Conservation (phyloP, 306 rosid species). For the Datisca glomerata region DNA sequence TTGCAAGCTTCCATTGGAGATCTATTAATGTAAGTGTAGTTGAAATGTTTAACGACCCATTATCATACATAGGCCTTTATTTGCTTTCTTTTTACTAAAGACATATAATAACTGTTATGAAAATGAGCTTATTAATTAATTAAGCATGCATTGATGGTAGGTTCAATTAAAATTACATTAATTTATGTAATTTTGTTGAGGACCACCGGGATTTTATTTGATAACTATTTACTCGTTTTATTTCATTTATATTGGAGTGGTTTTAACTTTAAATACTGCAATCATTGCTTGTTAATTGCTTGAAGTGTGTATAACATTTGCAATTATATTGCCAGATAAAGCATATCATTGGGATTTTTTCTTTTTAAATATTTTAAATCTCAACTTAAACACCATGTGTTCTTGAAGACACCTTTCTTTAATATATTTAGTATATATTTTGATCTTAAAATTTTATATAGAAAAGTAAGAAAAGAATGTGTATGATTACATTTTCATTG, state of each 20-base stretch:
- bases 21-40: no score
- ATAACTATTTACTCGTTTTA: no score
- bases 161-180: neutral
- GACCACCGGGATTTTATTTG: no score
- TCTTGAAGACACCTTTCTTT: neutral
- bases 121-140: neutral
- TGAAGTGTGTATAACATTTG: slow-evolving; percentile 13
- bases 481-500: neutral
- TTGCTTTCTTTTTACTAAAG: no score
- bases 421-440: neutral
- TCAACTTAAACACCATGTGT: no score
- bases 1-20: no score
- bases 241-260: slow-evolving; percentile 15
- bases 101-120: neutral
- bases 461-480: neutral
- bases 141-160: neutral
- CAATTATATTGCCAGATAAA: neutral
- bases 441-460: neutral
- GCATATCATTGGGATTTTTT: no score
- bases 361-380: no score
- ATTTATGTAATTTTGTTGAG: no score
- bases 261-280: slow-evolving; percentile 19
- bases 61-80: no score
- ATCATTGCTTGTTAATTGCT: slow-evolving; percentile 29
- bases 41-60: no score